Conservation (phyloP, 106 monocot genomes). For the Apostasia ramifera region DNA sequence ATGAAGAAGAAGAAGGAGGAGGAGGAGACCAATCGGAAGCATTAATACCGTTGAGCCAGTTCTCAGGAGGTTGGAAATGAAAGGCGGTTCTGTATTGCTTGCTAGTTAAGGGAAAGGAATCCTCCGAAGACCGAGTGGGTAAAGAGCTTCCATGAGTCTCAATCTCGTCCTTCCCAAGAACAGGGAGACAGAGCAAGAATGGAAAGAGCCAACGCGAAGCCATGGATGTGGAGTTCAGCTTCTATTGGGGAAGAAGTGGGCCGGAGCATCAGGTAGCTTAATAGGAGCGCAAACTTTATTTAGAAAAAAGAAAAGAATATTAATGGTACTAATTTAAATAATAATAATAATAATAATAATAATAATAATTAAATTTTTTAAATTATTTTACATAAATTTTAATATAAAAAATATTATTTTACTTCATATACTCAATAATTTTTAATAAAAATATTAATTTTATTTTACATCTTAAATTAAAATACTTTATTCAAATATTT, state of each 20-base stretch:
- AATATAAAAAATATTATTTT: no score
- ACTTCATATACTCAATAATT: no score
- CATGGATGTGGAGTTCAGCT: background rate
- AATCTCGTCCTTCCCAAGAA: background rate
- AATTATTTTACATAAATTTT: no score
- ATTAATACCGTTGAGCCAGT: slow-evolving; percentile 30
- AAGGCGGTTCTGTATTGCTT: slow-evolving; percentile 25
- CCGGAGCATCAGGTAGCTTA: background rate
- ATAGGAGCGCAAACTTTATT: background rate
- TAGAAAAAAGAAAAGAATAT: background rate
- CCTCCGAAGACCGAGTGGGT: background rate
- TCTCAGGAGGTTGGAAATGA: slow-evolving; percentile 35
- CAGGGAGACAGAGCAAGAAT: background rate
- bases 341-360: background rate
- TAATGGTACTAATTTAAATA: background rate
- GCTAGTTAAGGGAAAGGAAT: background rate
- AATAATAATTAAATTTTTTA: background rate
- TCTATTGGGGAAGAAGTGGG: background rate
- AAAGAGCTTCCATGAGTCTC: background rate
- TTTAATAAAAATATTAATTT: no score
- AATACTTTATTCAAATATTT: no score
- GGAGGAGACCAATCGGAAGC: background rate
- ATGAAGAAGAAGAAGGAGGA: background rate
- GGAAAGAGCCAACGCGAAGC: background rate
- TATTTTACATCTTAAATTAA: no score